Conservation (phyloP, 768 basidiomycete genomes). For the Kondoa malvinella region DNA sequence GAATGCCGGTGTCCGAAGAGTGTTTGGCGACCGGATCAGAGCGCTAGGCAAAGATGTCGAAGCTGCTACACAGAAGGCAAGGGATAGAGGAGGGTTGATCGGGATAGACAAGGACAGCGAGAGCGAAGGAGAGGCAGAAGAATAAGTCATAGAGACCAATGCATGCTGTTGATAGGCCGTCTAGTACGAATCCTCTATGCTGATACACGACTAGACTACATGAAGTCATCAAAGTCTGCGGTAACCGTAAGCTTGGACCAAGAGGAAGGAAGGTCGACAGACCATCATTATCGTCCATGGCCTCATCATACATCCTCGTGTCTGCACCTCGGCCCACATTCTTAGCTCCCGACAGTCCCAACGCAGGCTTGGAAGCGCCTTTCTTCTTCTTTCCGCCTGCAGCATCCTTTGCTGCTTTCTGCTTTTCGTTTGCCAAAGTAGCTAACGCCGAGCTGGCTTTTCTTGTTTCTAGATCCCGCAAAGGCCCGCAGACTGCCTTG, state of each 20-base stretch:
- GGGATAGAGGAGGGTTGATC: slow-evolving; percentile 36
- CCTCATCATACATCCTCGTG: slow-evolving; percentile 12
- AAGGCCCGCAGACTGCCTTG: slow-evolving; percentile 52
- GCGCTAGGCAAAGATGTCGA: slow-evolving; percentile 23
- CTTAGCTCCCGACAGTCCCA: slow-evolving; percentile 50
- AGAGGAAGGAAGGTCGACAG: not conserved
- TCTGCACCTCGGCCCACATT: slow-evolving; percentile 41
- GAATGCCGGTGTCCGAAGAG: slow-evolving; percentile 63
- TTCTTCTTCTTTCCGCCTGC: slow-evolving; percentile 76
- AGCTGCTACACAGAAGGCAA: slow-evolving; percentile 38
- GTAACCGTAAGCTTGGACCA: not conserved
- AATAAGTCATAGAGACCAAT: not conserved
- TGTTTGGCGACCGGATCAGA: slow-evolving; percentile 56
- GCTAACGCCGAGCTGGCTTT: slow-evolving; percentile 72
- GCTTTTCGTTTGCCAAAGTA: slow-evolving; percentile 84
- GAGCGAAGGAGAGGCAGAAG: slow-evolving; percentile 13
- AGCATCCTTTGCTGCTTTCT: slow-evolving; percentile 72
- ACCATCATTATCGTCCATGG: slow-evolving; percentile 16
- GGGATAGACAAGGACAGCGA: slow-evolving; percentile 39
- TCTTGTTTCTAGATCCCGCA: slow-evolving; percentile 79
- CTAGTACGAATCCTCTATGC: not conserved
- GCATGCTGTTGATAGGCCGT: not conserved
- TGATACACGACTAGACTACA: slow-evolving; percentile 1
- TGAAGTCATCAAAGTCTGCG: slow-evolving; percentile 1
- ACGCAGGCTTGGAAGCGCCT: slow-evolving; percentile 48